phyloP scores from a whole-genome alignment of 2,329 filamentous ascomycete species.

The Sporothrix variecibatus region DNA sequence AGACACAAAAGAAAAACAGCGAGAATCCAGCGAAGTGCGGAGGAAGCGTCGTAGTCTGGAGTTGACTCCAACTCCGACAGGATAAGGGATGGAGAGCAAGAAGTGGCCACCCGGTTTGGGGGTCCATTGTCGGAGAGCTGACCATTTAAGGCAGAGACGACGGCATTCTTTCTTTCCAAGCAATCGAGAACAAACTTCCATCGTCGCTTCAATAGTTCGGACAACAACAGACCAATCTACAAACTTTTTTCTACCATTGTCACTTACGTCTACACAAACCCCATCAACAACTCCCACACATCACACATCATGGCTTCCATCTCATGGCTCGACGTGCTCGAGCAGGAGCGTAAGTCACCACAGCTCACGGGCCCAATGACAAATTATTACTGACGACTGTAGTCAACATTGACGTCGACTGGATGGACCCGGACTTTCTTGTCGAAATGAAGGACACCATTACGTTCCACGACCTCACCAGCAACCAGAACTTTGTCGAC shows the following conservation, averaged over 20 bases:
- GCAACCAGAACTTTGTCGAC: conserved; percentile 53
- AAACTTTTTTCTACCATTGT: background rate
- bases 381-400: background rate
- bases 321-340: conserved; percentile 48
- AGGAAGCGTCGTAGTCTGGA: background rate
- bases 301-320: conserved; percentile 28
- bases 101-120: background rate
- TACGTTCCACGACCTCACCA: conserved; percentile 51
- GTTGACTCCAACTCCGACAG: background rate
- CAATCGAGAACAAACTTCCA: background rate
- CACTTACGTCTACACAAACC: background rate
- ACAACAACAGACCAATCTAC: background rate
- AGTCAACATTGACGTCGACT: conserved; percentile 56
- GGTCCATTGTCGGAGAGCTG: background rate
- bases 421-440: conserved; percentile 53
- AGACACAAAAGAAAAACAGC: background rate
- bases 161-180: background rate
- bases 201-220: background rate
- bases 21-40: conserved; percentile 3
- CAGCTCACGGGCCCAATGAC: fast-evolving
- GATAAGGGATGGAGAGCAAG: background rate
- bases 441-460: conserved; percentile 41
- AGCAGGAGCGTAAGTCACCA: conserved; percentile 42
- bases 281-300: background rate
- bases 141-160: background rate